These are phyloP conservation scores for Silybum marianum DNA, from an alignment of 129 eudicot genomes.

Conservation along the genomic window DNA sequence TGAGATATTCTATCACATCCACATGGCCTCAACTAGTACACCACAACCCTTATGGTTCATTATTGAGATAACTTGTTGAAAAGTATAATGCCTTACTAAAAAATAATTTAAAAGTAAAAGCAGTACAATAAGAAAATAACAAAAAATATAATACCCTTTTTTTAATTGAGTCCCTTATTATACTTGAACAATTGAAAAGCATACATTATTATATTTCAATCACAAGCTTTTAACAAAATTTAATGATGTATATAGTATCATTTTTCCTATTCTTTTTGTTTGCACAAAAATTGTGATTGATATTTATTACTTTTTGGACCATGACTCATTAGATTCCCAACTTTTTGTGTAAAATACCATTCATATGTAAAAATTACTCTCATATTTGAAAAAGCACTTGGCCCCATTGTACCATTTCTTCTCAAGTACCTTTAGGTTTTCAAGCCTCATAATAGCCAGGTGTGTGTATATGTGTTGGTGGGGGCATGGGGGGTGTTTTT, in stretches of 20 bases:
- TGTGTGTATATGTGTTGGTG: neutral
- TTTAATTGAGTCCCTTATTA: no score
- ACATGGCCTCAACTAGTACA: no score
- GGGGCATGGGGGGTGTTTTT: neutral
- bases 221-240: neutral
- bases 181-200: no score
- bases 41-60: no score
- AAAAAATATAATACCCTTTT: no score
- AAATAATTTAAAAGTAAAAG: no score
- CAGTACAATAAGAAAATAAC: no score
- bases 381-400: slow-evolving; percentile 13
- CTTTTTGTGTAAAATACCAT: neutral
- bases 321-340: neutral
- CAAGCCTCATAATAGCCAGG: slow-evolving; percentile 1
- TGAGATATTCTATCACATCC: no score
- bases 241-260: neutral
- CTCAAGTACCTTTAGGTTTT: slow-evolving; percentile 21
- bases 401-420: slow-evolving; percentile 20
- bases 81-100: no score
- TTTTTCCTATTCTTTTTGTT: neutral
- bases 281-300: neutral
- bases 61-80: no score
- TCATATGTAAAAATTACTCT: neutral
- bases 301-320: neutral
- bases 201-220: no score